phyloP scores from a whole-genome alignment of 129 eudicot species.

The Kitagawia praeruptora region DNA sequence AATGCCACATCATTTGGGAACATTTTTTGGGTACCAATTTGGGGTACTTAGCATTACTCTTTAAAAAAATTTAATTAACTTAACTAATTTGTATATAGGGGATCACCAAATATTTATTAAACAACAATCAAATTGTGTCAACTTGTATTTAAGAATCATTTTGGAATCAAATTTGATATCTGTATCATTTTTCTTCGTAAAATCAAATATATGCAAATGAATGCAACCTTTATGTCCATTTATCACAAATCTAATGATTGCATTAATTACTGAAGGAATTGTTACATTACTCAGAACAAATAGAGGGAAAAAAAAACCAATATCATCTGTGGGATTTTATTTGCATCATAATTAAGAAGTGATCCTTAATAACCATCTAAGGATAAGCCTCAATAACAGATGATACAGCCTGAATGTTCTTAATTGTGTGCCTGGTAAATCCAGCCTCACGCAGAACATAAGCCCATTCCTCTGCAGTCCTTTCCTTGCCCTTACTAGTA shows the following conservation, averaged over 20 bases:
- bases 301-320: not conserved
- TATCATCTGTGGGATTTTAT: not conserved
- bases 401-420: conserved; percentile 25
- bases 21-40: no score
- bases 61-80: no score
- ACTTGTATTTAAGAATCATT: no score
- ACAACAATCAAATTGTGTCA: no score
- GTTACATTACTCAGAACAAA: not conserved
- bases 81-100: no score
- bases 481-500: conserved; percentile 44
- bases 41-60: no score
- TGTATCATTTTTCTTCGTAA: no score
- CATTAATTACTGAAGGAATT: not conserved
- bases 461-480: conserved; percentile 43
- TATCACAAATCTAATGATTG: not conserved
- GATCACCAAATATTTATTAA: no score
- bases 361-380: not conserved
- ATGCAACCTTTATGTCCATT: not conserved
- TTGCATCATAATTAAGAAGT: not conserved
- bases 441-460: conserved; percentile 37
- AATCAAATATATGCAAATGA: no score
- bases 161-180: no score
- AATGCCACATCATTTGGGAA: no score
- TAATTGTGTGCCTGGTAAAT: conserved; percentile 30
- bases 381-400: conserved; percentile 55